Percentiles rank a stretch among this genome's conserved stretches.
These are phyloP conservation scores for Suhomyces emberorum DNA, from an alignment of 805 yeast species.

Conservation along the genomic window DNA sequence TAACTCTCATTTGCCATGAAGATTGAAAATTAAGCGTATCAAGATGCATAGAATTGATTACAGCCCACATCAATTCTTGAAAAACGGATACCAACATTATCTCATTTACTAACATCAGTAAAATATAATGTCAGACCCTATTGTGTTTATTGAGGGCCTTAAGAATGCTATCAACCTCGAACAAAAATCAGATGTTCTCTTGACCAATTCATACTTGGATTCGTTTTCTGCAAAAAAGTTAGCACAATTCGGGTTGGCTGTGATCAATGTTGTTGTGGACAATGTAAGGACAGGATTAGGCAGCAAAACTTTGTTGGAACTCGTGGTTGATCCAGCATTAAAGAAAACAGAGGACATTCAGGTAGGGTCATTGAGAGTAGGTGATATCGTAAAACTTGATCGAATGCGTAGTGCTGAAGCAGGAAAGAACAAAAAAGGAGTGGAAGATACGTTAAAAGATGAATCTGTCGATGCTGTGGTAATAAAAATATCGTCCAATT, in stretches of 20 bases:
- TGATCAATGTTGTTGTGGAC: constrained; percentile 59
- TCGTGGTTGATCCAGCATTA: constrained; percentile 53
- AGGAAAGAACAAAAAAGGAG: constrained; percentile 21
- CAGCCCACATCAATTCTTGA: constrained; percentile 18
- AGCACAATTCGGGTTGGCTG: constrained; percentile 72
- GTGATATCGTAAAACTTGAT: constrained; percentile 72
- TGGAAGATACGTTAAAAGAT: constrained; percentile 20
- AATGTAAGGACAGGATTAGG: constrained; percentile 74
- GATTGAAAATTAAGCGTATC: constrained; percentile 17
- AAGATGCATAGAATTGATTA: constrained; percentile 25
- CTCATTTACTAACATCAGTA: constrained; percentile 2
- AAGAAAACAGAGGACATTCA: constrained; percentile 28
- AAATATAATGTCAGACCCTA: neutral
- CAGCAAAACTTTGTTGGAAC: constrained; percentile 67
- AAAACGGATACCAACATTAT: constrained; percentile 27
- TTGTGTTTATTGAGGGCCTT: constrained; percentile 16
- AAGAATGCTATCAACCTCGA: constrained; percentile 35
- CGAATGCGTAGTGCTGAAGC: constrained; percentile 30
- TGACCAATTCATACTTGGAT: constrained; percentile 30
- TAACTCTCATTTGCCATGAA: constrained; percentile 12
- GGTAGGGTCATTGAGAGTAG: constrained; percentile 57
- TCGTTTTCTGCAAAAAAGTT: constrained; percentile 57
- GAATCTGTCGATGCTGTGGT: constrained; percentile 61
- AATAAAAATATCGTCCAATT: constrained; percentile 45
- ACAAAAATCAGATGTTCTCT: constrained; percentile 32